Base-by-base conservation (phyloP, 331 rosid species). In the Cydonia oblonga region DNA sequence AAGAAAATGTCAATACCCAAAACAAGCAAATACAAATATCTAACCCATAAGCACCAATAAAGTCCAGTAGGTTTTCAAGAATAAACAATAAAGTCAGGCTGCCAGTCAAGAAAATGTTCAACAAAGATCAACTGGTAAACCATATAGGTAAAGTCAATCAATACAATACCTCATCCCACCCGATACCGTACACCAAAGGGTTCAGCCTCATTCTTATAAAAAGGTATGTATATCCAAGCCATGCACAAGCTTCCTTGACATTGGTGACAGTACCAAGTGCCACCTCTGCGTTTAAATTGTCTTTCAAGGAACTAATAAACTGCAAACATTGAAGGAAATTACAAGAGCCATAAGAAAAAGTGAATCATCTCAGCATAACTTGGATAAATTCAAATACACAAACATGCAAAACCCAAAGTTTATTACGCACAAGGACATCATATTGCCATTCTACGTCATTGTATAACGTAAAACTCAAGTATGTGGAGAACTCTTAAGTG, bases 141-240 rank as follows among this genome's bases (percentile, higher is more conserved):
- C 26, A 42, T 38, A 40, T 26, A 28, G 40, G 68, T 72, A 29
- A 59, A 42, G 58, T 24, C 25, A 14, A 64, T 68, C 33, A 71
- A 58, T 40, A 46, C 68, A 40, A 56, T 86, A 93, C 98, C 98
- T 93, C 98, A 68, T 93, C 97, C 98, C 98, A 93, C 56, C 87
- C 95, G 44, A 93, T 86, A 78, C 97, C 98, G 77, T 93, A 93
- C 4, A 89, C 95, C 84, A 93, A 78, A 49, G 98, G 98, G 82
- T 93, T 93, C 88, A 90, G 81, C 84, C 90, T 87, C 98, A 93
- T 93, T 86, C 98, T 87, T 79, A 93, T 90, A 80, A 88, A 93
- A 75, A 93, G 95, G 84, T 93, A 93, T 3, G 98, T 93, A 81
- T 93, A 93, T 80, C 98, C 98, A 71, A 93, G 96, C 98, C 98